phyloP scores from a whole-genome alignment of 192 early-diverging fungal species.

The Cetraspora pellucida region DNA sequence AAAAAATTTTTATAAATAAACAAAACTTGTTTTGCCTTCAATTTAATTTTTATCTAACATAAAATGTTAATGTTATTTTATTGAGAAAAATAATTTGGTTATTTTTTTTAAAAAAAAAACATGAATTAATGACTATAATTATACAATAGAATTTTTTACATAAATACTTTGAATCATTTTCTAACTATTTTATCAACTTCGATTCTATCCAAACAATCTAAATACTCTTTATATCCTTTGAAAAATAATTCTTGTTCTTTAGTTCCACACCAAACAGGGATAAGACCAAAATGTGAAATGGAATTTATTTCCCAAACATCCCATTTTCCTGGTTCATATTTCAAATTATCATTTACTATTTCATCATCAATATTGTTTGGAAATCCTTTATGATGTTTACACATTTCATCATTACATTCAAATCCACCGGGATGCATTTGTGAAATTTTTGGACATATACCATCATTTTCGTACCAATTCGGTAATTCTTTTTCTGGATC shows the following conservation, averaged over 20 bases:
- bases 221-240: slow-evolving; percentile 17
- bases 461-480: slow-evolving; percentile 29
- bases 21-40: too few relatives aligned
- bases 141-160: too few relatives aligned
- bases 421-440: slow-evolving; percentile 6
- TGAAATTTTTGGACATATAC: slow-evolving; percentile 23
- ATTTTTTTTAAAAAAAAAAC: too few relatives aligned
- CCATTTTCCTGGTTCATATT: slow-evolving; percentile 6
- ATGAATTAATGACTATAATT: too few relatives aligned
- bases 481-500: not conserved
- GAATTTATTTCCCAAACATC: slow-evolving; percentile 20
- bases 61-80: too few relatives aligned
- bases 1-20: too few relatives aligned
- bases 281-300: slow-evolving; percentile 14
- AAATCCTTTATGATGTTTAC: slow-evolving; percentile 27
- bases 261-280: not conserved
- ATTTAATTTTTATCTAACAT: too few relatives aligned
- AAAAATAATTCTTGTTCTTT: slow-evolving; percentile 16
- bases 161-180: too few relatives aligned
- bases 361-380: not conserved
- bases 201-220: slow-evolving; percentile 24
- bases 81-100: too few relatives aligned
- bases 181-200: too few relatives aligned
- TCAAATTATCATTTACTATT: not conserved
- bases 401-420: not conserved